These are phyloP conservation scores for Xerocomus brunneocitrinus DNA, from an alignment of 768 basidiomycete species.

Conservation along the genomic window DNA sequence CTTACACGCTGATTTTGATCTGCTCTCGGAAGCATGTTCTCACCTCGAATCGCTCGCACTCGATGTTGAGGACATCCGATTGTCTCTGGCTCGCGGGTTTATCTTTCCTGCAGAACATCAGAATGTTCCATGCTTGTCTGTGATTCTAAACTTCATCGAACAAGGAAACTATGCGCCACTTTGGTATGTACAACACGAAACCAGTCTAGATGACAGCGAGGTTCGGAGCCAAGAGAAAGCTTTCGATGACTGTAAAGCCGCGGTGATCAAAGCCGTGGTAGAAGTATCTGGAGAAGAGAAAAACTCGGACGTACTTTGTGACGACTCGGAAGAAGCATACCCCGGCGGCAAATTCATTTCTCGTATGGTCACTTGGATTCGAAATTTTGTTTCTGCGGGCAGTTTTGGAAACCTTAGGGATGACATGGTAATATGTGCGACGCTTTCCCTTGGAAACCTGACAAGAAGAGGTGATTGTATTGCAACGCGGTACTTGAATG, in stretches of 20 bases:
- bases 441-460: slow-evolving; percentile 78
- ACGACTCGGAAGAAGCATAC: slow-evolving; percentile 47
- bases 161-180: slow-evolving; percentile 60
- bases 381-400: slow-evolving; percentile 44
- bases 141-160: slow-evolving; percentile 73
- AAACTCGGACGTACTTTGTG: slow-evolving; percentile 77
- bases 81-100: slow-evolving; percentile 64
- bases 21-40: slow-evolving; percentile 69
- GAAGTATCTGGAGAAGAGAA: slow-evolving; percentile 80
- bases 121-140: slow-evolving; percentile 53
- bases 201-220: slow-evolving; percentile 37
- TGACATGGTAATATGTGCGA: slow-evolving; percentile 81
- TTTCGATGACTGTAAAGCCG: slow-evolving; percentile 80
- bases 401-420: slow-evolving; percentile 42
- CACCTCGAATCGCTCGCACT: slow-evolving; percentile 73
- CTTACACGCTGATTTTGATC: slow-evolving; percentile 63
- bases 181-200: slow-evolving; percentile 47
- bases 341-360: slow-evolving; percentile 71
- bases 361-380: slow-evolving; percentile 75
- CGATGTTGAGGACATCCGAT: slow-evolving; percentile 72
- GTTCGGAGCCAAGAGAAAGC: slow-evolving; percentile 62
- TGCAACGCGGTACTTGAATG: background rate
- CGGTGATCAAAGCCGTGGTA: slow-evolving; percentile 79
- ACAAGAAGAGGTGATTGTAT: slow-evolving; percentile 58
- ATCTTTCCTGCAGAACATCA: slow-evolving; percentile 54